Evolutionary conservation across 345 rosid genomes (phyloP).

Genomic region (Dipteronia dyeriana): DNA sequence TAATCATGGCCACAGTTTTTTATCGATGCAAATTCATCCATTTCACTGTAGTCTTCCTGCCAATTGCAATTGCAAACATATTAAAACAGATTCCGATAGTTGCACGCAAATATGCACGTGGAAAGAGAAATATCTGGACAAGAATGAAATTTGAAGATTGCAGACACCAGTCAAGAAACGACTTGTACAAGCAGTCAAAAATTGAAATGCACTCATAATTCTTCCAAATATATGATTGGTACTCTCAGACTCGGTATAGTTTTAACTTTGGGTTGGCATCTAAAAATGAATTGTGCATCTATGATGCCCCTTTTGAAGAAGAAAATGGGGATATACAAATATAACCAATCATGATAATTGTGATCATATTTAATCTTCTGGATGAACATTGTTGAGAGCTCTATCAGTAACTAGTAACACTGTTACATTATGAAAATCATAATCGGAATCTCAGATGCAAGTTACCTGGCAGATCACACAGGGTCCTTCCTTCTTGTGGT

Average conservation of each 20-base stretch:
- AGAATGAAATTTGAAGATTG: too few relatives aligned
- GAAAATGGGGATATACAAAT: background rate
- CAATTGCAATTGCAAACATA: background rate
- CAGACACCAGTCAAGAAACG: too few relatives aligned
- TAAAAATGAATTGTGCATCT: background rate
- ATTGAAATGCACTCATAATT: background rate
- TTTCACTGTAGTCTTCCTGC: slow-evolving; percentile 37
- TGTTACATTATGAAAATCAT: background rate
- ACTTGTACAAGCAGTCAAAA: too few relatives aligned
- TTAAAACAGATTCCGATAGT: background rate
- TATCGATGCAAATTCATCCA: slow-evolving; percentile 28
- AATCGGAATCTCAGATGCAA: background rate
- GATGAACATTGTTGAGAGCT: background rate
- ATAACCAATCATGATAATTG: background rate
- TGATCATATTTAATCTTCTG: background rate
- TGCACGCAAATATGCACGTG: background rate
- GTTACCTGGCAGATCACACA: slow-evolving; percentile 44
- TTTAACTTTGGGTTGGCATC: background rate
- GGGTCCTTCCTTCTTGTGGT: slow-evolving; percentile 16
- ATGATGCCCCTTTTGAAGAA: background rate
- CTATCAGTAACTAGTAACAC: background rate
- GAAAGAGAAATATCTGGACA: background rate
- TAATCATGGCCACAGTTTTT: slow-evolving; percentile 32
- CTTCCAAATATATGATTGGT: background rate
- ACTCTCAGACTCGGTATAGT: background rate